Evolutionary conservation across 345 rosid species (phyloP).

Genomic region (Sonneratia caseolaris): DNA sequence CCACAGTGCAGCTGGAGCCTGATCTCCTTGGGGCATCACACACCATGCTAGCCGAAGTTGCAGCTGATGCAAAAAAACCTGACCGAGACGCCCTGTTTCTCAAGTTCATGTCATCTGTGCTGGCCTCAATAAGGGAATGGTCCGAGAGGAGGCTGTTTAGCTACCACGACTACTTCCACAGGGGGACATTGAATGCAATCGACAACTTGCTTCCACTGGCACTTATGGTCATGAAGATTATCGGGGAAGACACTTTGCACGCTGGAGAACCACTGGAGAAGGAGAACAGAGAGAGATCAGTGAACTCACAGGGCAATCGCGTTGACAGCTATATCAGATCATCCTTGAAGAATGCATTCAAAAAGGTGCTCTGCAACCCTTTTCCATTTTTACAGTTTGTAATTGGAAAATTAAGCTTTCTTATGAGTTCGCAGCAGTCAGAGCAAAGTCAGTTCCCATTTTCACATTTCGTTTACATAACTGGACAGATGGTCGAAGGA

Average conservation of each 20-base stretch:
- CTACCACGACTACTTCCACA: slow-evolving; percentile 66
- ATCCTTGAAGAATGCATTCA: slow-evolving; percentile 61
- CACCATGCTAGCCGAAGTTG: slow-evolving; percentile 68
- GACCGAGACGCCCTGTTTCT: slow-evolving; percentile 55
- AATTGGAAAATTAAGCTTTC: neutral
- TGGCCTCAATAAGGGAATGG: slow-evolving; percentile 74
- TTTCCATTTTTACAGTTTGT: neutral
- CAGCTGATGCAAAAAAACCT: slow-evolving; percentile 56
- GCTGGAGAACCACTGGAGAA: slow-evolving; percentile 25
- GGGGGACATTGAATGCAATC: slow-evolving; percentile 42
- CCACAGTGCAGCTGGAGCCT: slow-evolving; percentile 55
- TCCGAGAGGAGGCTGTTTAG: slow-evolving; percentile 63
- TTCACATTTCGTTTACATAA: neutral
- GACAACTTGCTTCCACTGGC: slow-evolving; percentile 71
- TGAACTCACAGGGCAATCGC: slow-evolving; percentile 45
- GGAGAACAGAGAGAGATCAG: slow-evolving; percentile 34
- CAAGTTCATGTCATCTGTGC: slow-evolving; percentile 45
- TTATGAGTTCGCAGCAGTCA: neutral
- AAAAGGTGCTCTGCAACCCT: slow-evolving; percentile 25
- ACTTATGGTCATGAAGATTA: slow-evolving; percentile 47
- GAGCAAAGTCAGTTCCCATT: neutral
- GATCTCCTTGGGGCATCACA: slow-evolving; percentile 69
- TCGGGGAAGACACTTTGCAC: slow-evolving; percentile 51
- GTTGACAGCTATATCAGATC: slow-evolving; percentile 65
- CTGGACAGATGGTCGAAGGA: slow-evolving; percentile 43